Conservation (phyloP, 169 alveolate genomes). For the Babesia bovis region DNA sequence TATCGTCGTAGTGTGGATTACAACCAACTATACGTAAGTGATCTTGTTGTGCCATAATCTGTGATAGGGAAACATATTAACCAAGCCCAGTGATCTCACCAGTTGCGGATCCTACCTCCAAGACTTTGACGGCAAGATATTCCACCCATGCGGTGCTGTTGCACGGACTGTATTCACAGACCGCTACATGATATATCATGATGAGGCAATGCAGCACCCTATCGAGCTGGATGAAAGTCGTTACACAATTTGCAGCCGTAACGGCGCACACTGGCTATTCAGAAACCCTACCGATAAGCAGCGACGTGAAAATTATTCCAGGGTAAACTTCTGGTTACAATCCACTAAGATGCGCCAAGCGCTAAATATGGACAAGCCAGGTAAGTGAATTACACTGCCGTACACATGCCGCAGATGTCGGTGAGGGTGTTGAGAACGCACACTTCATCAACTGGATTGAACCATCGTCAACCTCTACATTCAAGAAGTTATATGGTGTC, state of each 20-base stretch:
- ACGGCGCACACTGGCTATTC: conserved; percentile 64
- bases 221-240: conserved; percentile 74
- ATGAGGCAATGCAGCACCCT: conserved; percentile 25
- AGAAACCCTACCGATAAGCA: conserved; percentile 63
- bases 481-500: conserved; percentile 72
- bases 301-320: conserved; percentile 8
- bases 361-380: conserved; percentile 63
- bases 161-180: conserved; percentile 76
- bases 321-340: conserved; percentile 64
- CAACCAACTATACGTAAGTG: conserved; percentile 69
- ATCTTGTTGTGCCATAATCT: background rate
- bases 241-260: conserved; percentile 67
- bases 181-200: conserved; percentile 61
- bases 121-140: conserved; percentile 67
- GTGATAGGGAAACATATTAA: conserved; percentile 57
- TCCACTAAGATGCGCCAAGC: conserved; percentile 5
- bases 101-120: conserved; percentile 64
- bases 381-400: background rate
- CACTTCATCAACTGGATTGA: conserved; percentile 82
- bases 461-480: conserved; percentile 68
- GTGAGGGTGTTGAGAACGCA: conserved; percentile 76
- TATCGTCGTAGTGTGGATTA: conserved; percentile 67
- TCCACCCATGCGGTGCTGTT: conserved; percentile 77
- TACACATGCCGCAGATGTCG: conserved; percentile 56
- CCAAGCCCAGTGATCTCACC: conserved; percentile 30